These are phyloP conservation scores for Aspergillus tanneri DNA, from an alignment of 2,329 filamentous ascomycete genomes.

Conservation along the genomic window DNA sequence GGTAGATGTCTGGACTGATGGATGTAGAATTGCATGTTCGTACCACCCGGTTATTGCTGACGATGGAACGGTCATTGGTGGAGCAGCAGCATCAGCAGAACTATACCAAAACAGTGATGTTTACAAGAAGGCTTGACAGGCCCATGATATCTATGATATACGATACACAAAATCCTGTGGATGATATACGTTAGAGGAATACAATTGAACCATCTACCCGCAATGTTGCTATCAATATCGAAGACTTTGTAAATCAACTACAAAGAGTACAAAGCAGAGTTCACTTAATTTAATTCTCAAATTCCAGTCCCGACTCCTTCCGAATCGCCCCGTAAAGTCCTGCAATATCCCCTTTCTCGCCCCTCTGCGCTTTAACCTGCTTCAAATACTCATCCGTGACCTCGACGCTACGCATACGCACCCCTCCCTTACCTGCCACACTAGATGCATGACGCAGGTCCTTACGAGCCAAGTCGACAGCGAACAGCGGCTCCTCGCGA, in stretches of 20 bases:
- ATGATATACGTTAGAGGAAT: too few relatives aligned
- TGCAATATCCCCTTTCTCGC: constrained; percentile 73
- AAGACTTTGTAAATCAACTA: too few relatives aligned
- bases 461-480: constrained; percentile 78
- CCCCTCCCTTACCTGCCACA: constrained; percentile 63
- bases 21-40: constrained; percentile 64
- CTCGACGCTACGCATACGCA: constrained; percentile 63
- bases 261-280: too few relatives aligned
- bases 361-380: constrained; percentile 66
- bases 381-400: constrained; percentile 68
- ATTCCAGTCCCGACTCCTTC: constrained; percentile 70
- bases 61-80: constrained; percentile 63
- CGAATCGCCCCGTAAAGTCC: constrained; percentile 79
- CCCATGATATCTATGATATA: too few relatives aligned
- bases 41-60: constrained; percentile 62
- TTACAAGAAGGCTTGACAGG: constrained; percentile 22
- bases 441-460: constrained; percentile 72
- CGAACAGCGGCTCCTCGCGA: constrained; percentile 75
- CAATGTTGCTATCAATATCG: too few relatives aligned
- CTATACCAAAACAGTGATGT: constrained; percentile 60
- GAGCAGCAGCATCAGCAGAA: constrained; percentile 60
- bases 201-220: too few relatives aligned
- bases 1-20: constrained; percentile 1
- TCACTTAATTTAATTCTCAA: constrained; percentile 66
- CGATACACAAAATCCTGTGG: too few relatives aligned